Evolutionary conservation across 2,329 filamentous ascomycete species (phyloP).

Genomic region (Phialophora expanda): DNA sequence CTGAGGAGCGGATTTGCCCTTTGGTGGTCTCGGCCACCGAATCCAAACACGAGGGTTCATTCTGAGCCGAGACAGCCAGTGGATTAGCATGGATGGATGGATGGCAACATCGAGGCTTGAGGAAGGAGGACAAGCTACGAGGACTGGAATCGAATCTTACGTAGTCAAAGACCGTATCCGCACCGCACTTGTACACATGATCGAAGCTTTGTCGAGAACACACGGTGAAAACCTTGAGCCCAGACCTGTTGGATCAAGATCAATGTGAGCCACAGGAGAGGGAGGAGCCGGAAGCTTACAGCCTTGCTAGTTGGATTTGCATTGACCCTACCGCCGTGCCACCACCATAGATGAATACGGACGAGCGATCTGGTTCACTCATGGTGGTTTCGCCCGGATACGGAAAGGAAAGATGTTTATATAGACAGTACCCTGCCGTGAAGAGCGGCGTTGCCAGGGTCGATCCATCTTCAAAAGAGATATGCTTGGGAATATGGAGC

Average conservation of each 20-base stretch:
- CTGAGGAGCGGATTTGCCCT: background rate
- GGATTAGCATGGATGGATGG: no score
- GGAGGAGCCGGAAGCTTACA: background rate
- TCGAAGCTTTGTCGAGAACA: constrained; percentile 10
- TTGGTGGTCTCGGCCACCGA: background rate
- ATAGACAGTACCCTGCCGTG: constrained; percentile 8
- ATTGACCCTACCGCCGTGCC: constrained; percentile 1
- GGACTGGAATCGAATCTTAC: constrained; percentile 11
- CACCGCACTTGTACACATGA: background rate
- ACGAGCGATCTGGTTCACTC: background rate
- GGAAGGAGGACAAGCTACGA: no score
- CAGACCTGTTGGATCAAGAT: background rate
- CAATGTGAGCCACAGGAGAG: no score
- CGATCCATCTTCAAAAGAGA: constrained; percentile 11
- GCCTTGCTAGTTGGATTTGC: constrained; percentile 4
- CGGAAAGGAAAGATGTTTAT: constrained; percentile 1
- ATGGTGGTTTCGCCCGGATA: background rate
- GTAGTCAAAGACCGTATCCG: constrained; percentile 9
- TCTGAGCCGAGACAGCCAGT: background rate
- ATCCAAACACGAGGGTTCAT: background rate
- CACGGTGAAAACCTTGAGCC: background rate
- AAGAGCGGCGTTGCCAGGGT: constrained; percentile 3
- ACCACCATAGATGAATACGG: constrained; percentile 8
- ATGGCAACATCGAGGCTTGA: no score
- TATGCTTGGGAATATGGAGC: background rate